These are phyloP conservation scores for Peniophora sp. DNA, from an alignment of 1,284 basidiomycete species.

Conservation along the genomic window DNA sequence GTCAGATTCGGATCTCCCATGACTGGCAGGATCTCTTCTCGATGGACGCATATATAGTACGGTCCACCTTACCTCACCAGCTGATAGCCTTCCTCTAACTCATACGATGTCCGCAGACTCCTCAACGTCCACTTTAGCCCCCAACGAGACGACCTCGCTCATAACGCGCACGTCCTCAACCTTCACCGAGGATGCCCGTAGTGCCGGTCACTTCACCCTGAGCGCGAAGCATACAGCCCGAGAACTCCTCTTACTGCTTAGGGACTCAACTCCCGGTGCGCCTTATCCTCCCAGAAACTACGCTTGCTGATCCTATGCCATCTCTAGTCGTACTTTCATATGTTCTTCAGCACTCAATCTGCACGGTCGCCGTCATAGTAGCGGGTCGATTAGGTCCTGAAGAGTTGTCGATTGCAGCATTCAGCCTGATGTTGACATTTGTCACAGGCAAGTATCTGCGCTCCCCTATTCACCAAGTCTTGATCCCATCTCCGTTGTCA, in stretches of 20 bases:
- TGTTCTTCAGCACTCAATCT: conserved; percentile 65
- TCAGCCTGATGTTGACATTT: conserved; percentile 69
- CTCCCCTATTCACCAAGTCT: conserved; percentile 14
- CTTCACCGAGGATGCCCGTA: neutral
- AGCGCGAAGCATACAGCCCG: neutral
- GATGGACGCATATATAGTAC: too few species aligned
- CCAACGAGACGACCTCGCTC: neutral
- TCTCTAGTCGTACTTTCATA: conserved; percentile 53
- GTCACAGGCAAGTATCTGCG: conserved; percentile 57
- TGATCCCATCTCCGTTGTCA: conserved; percentile 39
- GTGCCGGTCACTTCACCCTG: too few species aligned
- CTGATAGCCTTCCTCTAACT: too few species aligned
- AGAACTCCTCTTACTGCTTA: conserved; percentile 10
- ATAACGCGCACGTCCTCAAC: neutral
- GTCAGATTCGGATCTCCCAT: too few species aligned
- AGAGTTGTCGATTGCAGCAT: conserved; percentile 62
- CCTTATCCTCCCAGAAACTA: neutral
- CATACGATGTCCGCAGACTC: neutral
- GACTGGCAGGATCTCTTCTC: too few species aligned
- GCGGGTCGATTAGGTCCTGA: conserved; percentile 59
- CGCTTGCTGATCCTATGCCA: neutral
- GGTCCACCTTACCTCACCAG: too few species aligned
- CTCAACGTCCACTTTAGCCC: neutral
- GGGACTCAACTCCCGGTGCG: conserved; percentile 13
- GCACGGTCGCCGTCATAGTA: conserved; percentile 55